Evolutionary conservation across 257 asterid species (phyloP), one percentile per base, ranked within the genome.

Genomic region (Leptodermis oblonga): DNA sequence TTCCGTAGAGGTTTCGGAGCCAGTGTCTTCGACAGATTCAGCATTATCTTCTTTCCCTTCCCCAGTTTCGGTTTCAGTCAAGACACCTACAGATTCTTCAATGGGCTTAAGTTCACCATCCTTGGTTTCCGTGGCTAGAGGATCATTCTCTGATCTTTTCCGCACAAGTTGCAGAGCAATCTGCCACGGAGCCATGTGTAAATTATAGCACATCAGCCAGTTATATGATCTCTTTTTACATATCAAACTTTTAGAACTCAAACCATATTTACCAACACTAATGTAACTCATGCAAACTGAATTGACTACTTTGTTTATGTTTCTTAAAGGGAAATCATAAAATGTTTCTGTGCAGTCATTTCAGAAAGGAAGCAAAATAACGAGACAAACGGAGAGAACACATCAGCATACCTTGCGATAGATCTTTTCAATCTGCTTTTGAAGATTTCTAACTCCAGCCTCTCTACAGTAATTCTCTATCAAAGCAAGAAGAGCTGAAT

Each of bases 361-460:
- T 45, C 6, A 0, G 36, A n/a, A 67, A 30, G 43, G 30, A 31
- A 67, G 43, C 9, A 9, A 48, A 20, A 18, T 5, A 4, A 15
- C 23, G 8, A 37, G 36, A 25, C 6, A 7, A 34, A 8, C 4
- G 11, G 71, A 30, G 17, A 48, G 14, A 45, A 2, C 28, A 36
- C 34, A 20, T 45, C 31, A 55, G n/a, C 55, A 68, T 75, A 93
- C 97, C 99, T 94, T 94, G 77, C 97, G 84, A 68, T 94, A 94
- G 75, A 94, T 94, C 85, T 94, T 91, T 84, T 94, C 97, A 74
- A 94, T 94, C 77, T 94, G 99, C 93, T 94, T 94, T 77, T 94
- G 99, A 80, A 94, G 97, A 82, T 91, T 94, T 73, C 99, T 87
- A 48, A 94, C 99, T 63, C 99, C 99, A 3, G 97, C 96, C 86